Conservation (phyloP, 2,329 filamentous ascomycete genomes). For the Aspergillus novofumigatus region DNA sequence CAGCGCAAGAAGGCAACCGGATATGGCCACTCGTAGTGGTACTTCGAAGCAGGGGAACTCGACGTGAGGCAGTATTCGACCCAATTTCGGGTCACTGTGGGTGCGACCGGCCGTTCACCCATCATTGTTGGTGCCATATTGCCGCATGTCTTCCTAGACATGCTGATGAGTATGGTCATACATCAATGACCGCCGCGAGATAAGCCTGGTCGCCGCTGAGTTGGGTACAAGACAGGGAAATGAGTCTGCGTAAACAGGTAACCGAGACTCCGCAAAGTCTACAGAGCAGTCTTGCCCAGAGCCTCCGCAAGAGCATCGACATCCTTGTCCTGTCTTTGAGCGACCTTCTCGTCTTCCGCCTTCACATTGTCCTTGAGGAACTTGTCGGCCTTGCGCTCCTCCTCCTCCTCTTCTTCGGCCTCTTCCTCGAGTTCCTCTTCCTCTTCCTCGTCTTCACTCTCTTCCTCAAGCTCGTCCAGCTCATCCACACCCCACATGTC, state of each 20-base stretch:
- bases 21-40: neutral
- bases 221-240: neutral
- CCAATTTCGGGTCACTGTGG: neutral
- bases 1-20: neutral
- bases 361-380: constrained; percentile 63
- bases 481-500: constrained; percentile 82
- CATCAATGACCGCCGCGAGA: neutral
- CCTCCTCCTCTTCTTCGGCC: constrained; percentile 62
- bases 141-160: constrained; percentile 1
- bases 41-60: neutral
- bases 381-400: constrained; percentile 55
- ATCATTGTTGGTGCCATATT: neutral
- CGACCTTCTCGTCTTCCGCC: constrained; percentile 57
- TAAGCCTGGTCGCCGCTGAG: neutral
- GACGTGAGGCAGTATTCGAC: neutral
- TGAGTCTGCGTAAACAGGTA: neutral
- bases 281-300: constrained; percentile 63
- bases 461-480: constrained; percentile 78
- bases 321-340: constrained; percentile 70
- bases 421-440: constrained; percentile 59
- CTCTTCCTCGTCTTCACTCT: constrained; percentile 64
- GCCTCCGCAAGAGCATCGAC: constrained; percentile 76
- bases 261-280: constrained; percentile 9
- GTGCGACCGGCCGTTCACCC: neutral
- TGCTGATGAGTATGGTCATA: neutral